These are phyloP conservation scores for Ananas comosus DNA, from an alignment of 176 grass and related monocot genomes.

Conservation along the genomic window DNA sequence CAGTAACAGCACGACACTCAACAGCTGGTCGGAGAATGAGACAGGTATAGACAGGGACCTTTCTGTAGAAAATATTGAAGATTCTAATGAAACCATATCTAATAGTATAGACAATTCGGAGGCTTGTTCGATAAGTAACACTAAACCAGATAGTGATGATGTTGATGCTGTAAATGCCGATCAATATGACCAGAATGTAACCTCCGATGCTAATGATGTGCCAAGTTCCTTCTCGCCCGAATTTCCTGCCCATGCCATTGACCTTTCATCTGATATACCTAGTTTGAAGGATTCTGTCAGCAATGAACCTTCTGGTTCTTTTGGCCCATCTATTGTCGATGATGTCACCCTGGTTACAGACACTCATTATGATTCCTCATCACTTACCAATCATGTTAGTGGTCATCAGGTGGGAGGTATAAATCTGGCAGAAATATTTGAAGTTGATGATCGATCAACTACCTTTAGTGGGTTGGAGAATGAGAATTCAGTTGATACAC, in stretches of 20 bases:
- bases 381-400: background rate
- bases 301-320: slow-evolving; percentile 1
- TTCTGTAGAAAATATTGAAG: slow-evolving; percentile 11
- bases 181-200: slow-evolving; percentile 15
- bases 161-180: slow-evolving; percentile 1
- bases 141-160: background rate
- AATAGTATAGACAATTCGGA: slow-evolving; percentile 7
- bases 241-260: background rate
- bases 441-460: slow-evolving; percentile 14
- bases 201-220: slow-evolving; percentile 17
- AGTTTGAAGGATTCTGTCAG: slow-evolving; percentile 3
- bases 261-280: background rate
- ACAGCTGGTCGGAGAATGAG: slow-evolving; percentile 13
- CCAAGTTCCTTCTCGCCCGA: background rate
- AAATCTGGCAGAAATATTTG: slow-evolving; percentile 25
- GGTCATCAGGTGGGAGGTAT: slow-evolving; percentile 18
- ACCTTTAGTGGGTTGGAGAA: slow-evolving; percentile 16
- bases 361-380: background rate
- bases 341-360: background rate
- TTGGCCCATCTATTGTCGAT: background rate
- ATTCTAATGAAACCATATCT: slow-evolving; percentile 8
- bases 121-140: slow-evolving; percentile 2
- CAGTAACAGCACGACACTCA: slow-evolving; percentile 5
- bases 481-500: slow-evolving; percentile 24
- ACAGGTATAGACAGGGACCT: slow-evolving; percentile 6